Conservation (phyloP, 768 basidiomycete species). For the Tricholoma furcatifolium region DNA sequence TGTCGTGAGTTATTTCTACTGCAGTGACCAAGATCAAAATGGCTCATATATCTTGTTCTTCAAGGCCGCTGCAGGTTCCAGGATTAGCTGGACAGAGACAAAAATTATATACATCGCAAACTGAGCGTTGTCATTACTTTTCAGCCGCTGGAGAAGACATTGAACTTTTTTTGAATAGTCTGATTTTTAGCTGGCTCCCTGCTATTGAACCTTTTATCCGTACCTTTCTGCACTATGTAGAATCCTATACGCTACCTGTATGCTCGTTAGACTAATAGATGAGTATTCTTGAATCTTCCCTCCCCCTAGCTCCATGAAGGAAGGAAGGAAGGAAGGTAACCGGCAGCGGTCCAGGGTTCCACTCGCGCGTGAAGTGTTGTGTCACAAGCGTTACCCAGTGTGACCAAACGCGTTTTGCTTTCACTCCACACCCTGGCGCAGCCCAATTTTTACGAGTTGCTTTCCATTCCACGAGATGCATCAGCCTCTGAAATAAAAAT, state of each 20-base stretch:
- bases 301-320: no score
- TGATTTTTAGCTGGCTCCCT: no score
- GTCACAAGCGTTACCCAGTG: not conserved
- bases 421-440: not conserved
- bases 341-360: no score
- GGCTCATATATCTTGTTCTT: not conserved
- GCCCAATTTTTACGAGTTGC: constrained; percentile 61
- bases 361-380: no score
- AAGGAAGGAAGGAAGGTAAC: no score
- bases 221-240: no score
- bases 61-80: constrained; percentile 25
- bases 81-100: constrained; percentile 20
- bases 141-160: no score
- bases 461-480: constrained; percentile 51
- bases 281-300: no score
- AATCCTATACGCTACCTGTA: no score
- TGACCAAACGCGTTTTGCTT: constrained; percentile 3
- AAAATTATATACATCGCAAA: constrained; percentile 17
- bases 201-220: no score
- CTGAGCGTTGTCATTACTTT: not conserved
- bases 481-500: constrained; percentile 57
- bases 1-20: constrained; percentile 20
- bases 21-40: not conserved
- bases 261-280: no score
- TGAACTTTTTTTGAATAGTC: no score